Evolutionary conservation across 2,329 filamentous ascomycete species (phyloP), one percentile per base, ranked within the genome.

Genomic region (Microascus cirrosus): DNA sequence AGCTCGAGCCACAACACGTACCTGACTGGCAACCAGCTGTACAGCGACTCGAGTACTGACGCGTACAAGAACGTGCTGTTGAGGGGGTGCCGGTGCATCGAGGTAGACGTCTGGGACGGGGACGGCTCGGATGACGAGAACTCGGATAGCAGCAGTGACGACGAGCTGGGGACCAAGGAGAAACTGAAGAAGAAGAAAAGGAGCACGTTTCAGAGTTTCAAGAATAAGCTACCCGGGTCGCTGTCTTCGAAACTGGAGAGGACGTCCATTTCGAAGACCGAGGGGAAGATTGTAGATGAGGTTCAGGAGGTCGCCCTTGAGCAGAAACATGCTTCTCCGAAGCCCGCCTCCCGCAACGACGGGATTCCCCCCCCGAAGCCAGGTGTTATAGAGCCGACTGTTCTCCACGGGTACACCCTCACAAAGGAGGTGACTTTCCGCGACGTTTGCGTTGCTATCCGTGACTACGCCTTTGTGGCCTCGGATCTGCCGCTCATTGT

Each of bases 1-100:
- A 95, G 87, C 61, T 95, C 90, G 65, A 96, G 91, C 59, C 92
- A 96, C 77, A 96, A 96, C 72, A 96, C 92, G 0, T 96, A 96
- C 65, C 81, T 96, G 24, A 83, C 91, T 1, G 92, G 92, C 25
- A 89, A 93, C 67, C 92, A 96, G 74, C 83, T 96, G 15, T 90
- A 83, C 60, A 93, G 90, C 64, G 84, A 87, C 60, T 94, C 90
- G 56, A 95, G 91, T 68, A 90, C 90, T 0, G 88, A 91, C 63
- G 88, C 89, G 2, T 96, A 96, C 75, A 90, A 90, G 63, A 86
- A 86, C 55, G 90, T 92, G 11, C 76, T 96, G 59, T 81, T 90
- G 64, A 84, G 89, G 56, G 91, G 90, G 2, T 95, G 92, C 65
- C 86, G 92, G 20, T 96, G 92, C 71, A 86, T 96, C 60, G 92